Conservation (phyloP, 257 asterid genomes). For the Rubia yunnanensis region DNA sequence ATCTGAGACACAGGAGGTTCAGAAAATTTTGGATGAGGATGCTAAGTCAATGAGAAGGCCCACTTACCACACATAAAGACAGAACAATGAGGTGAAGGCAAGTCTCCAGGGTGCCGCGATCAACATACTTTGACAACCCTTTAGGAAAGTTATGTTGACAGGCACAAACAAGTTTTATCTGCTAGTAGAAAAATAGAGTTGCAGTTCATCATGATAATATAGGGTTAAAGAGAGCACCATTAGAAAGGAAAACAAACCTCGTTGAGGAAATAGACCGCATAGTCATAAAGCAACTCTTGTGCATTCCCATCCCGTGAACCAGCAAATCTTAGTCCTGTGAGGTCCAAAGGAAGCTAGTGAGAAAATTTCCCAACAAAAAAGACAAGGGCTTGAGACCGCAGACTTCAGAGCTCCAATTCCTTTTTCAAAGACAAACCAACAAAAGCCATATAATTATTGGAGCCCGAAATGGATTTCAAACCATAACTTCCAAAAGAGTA, state of each 20-base stretch:
- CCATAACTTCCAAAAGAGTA: too few relatives aligned
- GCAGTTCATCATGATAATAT: constrained; percentile 10
- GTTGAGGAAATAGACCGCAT: constrained; percentile 74
- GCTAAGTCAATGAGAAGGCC: constrained; percentile 4
- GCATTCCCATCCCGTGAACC: constrained; percentile 91
- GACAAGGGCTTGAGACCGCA: not conserved
- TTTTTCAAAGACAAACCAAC: not conserved
- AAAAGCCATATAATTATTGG: not conserved
- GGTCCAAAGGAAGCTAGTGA: not conserved
- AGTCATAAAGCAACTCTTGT: constrained; percentile 78
- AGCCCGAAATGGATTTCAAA: too few relatives aligned
- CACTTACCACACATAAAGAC: constrained; percentile 82
- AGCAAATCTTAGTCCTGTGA: constrained; percentile 84
- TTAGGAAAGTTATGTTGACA: constrained; percentile 53
- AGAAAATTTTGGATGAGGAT: constrained; percentile 7
- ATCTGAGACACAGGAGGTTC: constrained; percentile 12
- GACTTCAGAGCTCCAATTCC: not conserved
- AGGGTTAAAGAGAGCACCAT: constrained; percentile 9
- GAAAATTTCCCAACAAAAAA: not conserved
- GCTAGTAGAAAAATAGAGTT: constrained; percentile 26
- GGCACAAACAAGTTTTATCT: constrained; percentile 75
- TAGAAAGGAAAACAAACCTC: constrained; percentile 51
- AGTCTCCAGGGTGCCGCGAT: constrained; percentile 88
- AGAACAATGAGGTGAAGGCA: constrained; percentile 96
- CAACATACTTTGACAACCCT: constrained; percentile 70